These are phyloP conservation scores for Hyaloperonospora brassicae DNA, from an alignment of 352 stramenopile species.

Conservation along the genomic window DNA sequence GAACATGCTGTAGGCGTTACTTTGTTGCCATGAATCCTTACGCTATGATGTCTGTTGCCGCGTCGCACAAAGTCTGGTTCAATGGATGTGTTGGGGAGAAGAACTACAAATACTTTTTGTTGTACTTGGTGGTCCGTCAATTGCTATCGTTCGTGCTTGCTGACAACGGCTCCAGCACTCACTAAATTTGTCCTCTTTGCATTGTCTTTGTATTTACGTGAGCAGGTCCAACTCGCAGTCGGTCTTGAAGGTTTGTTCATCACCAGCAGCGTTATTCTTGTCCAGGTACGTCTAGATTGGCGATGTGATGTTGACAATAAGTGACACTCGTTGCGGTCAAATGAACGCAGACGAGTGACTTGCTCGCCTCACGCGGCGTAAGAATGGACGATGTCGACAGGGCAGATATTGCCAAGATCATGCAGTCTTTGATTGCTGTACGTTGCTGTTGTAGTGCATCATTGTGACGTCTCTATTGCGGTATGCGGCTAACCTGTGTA, in stretches of 20 bases:
- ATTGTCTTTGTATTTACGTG: background rate
- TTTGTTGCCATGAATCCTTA: background rate
- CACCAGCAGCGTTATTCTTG: slow-evolving; percentile 46
- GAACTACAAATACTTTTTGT: slow-evolving; percentile 75
- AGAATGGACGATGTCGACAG: slow-evolving; percentile 15
- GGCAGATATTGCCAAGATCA: slow-evolving; percentile 27
- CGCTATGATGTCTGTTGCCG: background rate
- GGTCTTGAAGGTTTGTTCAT: slow-evolving; percentile 46
- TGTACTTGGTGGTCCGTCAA: slow-evolving; percentile 38
- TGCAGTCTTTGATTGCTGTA: slow-evolving; percentile 54
- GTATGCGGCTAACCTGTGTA: slow-evolving; percentile 2
- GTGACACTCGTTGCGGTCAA: slow-evolving; percentile 1
- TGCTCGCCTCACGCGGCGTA: slow-evolving; percentile 21
- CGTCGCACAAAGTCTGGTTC: slow-evolving; percentile 57
- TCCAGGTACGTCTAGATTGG: slow-evolving; percentile 23
- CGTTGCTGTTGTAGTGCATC: slow-evolving; percentile 4
- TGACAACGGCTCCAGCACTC: background rate
- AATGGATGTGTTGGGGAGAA: slow-evolving; percentile 76
- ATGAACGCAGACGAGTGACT: slow-evolving; percentile 27
- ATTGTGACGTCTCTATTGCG: background rate
- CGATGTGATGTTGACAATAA: background rate
- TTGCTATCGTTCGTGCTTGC: background rate
- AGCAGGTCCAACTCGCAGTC: slow-evolving; percentile 36
- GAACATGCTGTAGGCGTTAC: background rate
- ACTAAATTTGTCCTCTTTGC: background rate